Evolutionary conservation across 805 yeast species (phyloP), one percentile per base, ranked within the genome.

Genomic region (Peterozyma toletana): DNA sequence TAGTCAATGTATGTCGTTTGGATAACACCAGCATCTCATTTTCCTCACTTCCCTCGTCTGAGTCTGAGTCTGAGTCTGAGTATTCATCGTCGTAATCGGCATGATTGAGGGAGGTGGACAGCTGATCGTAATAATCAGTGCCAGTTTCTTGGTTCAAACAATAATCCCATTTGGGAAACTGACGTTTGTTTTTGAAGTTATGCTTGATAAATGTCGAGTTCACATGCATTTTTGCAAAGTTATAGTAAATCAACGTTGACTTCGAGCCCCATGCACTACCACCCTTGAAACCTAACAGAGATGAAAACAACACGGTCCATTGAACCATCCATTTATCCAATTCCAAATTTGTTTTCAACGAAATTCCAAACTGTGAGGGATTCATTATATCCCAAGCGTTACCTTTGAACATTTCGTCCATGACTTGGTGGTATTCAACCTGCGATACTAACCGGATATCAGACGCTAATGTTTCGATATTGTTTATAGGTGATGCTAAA

Each of bases 311-410:
- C 10, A 83, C 85, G 0, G 89, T 79, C 89, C 89, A 82, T 16
- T 82, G 80, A 4, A 82, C 86, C 86, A 82, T 82, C 89, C 89
- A 82, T 58, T 75, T 79, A 53, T 82, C 89, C 33, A 82, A 60
- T 46, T 80, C 86, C 45, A 82, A 59, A 54, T 82, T 82, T 6
- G 80, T 72, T 50, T 74, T 76, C 55, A 84, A 81, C 0, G 87
- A 87, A 9, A 82, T 68, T 0, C 89, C 89, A 56, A 81, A 75
- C 1, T 76, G 64, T 2, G 78, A 64, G 0, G 87, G 87, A 0
- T 76, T 65, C 35, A 82, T 58, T 16, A 78, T 56, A 43, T 74
- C 80, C 84, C 85, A 77, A 0, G 82, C 79, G 48, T 74, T 67
- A 2, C 80, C 81, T 41, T 60, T 65, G 48, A 81, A 77, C 0